These are phyloP conservation scores for Paralagenidium karlingii DNA, from an alignment of 352 stramenopile genomes.

Conservation along the genomic window DNA sequence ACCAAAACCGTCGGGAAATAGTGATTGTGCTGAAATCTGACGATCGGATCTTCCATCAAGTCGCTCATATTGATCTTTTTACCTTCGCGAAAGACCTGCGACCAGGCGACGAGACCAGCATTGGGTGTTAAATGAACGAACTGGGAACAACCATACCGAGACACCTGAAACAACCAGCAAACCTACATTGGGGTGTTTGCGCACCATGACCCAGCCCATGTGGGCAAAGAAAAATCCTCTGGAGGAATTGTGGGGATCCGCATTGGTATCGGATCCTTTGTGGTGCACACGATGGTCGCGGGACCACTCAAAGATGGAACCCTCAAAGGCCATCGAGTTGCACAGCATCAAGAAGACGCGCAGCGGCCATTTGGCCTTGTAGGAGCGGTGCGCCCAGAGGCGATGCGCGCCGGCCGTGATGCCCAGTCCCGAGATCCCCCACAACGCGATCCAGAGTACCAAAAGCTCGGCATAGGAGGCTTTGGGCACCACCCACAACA, in stretches of 20 bases:
- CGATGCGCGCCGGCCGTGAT: conserved; percentile 97
- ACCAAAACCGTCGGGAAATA: conserved; percentile 84
- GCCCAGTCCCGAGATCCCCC: conserved; percentile 83
- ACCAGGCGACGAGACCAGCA: not conserved
- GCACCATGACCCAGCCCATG: conserved; percentile 98
- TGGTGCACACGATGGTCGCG: conserved; percentile 98
- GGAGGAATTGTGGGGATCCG: conserved; percentile 92
- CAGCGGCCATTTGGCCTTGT: conserved; percentile 86
- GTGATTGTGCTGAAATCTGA: conserved; percentile 94
- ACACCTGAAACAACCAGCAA: not conserved
- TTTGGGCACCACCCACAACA: conserved; percentile 42
- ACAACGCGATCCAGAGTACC: conserved; percentile 52
- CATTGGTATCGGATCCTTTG: conserved; percentile 95
- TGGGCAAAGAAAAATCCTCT: conserved; percentile 98
- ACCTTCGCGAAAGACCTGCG: conserved; percentile 58
- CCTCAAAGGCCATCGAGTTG: conserved; percentile 96
- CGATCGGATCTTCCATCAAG: conserved; percentile 86
- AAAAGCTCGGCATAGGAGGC: conserved; percentile 27
- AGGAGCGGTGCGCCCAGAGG: conserved; percentile 94
- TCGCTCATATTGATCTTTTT: conserved; percentile 94
- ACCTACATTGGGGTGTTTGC: conserved; percentile 90
- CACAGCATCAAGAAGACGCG: conserved; percentile 95
- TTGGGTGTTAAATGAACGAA: not conserved
- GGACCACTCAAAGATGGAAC: conserved; percentile 97
- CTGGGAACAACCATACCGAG: too few relatives aligned